Evolutionary conservation across 805 yeast genomes (phyloP).

Genomic region (Candida ascalaphidarum): DNA sequence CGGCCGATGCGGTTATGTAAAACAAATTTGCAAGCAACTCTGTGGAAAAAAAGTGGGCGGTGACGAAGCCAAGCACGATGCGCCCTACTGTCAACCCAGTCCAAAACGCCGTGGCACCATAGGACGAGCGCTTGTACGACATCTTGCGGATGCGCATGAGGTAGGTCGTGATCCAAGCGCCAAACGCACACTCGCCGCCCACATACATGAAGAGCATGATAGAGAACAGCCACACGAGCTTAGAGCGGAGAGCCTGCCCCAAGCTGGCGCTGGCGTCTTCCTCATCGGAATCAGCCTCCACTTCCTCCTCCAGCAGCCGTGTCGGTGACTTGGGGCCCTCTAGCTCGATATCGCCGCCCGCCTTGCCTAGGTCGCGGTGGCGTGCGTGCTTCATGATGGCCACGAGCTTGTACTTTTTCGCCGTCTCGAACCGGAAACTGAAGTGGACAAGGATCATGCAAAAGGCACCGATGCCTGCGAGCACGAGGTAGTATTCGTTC

Average conservation of each 20-base stretch:
- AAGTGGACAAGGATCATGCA: constrained; percentile 13
- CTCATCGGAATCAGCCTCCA: not conserved
- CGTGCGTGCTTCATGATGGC: constrained; percentile 4
- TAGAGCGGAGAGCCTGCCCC: constrained; percentile 25
- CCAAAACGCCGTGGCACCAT: constrained; percentile 46
- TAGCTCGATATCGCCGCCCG: constrained; percentile 3
- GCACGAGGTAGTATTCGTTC: constrained; percentile 37
- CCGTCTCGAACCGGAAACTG: constrained; percentile 34
- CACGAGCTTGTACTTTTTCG: constrained; percentile 25
- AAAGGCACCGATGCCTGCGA: constrained; percentile 17
- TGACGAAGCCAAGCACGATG: constrained; percentile 41
- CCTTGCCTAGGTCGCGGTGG: constrained; percentile 1
- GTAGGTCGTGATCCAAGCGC: constrained; percentile 45
- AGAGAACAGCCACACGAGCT: constrained; percentile 32
- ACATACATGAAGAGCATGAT: constrained; percentile 37
- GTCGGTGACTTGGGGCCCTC: no score
- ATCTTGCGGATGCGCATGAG: constrained; percentile 30
- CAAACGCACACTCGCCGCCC: constrained; percentile 46
- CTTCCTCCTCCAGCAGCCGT: not conserved
- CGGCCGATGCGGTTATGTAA: constrained; percentile 24
- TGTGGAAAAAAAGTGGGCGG: constrained; percentile 37
- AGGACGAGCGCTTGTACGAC: constrained; percentile 31
- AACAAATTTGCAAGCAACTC: constrained; percentile 38
- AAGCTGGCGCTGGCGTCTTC: constrained; percentile 8
- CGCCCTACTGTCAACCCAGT: constrained; percentile 42